These are phyloP conservation scores for Apiospora hydei DNA, from an alignment of 2,329 filamentous ascomycete genomes.

Conservation along the genomic window DNA sequence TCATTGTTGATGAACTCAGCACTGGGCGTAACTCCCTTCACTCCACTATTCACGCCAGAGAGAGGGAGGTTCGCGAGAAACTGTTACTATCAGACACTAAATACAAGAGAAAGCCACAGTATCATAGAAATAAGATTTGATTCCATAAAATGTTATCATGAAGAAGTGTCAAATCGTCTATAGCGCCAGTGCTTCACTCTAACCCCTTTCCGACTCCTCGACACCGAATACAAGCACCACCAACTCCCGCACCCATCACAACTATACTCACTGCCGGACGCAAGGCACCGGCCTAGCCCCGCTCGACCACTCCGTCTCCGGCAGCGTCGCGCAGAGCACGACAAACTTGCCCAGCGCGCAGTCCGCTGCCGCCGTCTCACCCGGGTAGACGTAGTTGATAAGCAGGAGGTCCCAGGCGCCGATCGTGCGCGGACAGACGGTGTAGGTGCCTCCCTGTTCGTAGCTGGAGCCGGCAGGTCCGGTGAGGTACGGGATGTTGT, in stretches of 20 bases:
- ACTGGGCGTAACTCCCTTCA: too few relatives aligned
- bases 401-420: neutral
- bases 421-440: neutral
- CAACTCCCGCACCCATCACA: neutral
- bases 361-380: neutral
- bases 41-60: too few relatives aligned
- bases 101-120: too few relatives aligned
- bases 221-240: neutral
- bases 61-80: too few relatives aligned
- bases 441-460: neutral
- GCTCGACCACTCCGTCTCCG: constrained; percentile 4
- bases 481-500: neutral
- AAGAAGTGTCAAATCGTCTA: too few relatives aligned
- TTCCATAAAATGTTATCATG: too few relatives aligned
- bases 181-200: too few relatives aligned
- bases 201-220: neutral
- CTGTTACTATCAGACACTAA: too few relatives aligned
- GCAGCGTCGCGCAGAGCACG: neutral
- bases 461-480: neutral
- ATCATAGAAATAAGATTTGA: too few relatives aligned
- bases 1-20: too few relatives aligned
- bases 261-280: neutral
- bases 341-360: neutral
- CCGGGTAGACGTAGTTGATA: constrained; percentile 3
- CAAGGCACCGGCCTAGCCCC: neutral